Base-by-base conservation (phyloP, 495 filamentous ascomycete genomes). In the Aspergillus bertholletiae region DNA sequence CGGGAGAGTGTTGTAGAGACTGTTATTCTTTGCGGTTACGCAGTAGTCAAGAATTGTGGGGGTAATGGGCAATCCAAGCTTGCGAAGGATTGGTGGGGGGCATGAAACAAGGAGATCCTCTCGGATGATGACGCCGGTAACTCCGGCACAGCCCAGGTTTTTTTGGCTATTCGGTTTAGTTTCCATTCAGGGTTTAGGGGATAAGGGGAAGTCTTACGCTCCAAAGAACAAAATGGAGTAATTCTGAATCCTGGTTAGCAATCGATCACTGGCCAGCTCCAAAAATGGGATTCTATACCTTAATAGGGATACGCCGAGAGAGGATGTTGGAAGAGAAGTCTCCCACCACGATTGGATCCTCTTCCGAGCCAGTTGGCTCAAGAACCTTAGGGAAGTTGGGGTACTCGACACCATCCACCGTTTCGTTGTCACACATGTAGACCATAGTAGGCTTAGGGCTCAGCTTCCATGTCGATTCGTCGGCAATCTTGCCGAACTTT, bases 341-440 rank as follows among this genome's bases (percentile, higher is more conserved):
- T 17, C 86, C 89, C 23, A 90, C 83, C 11, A 94, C 86, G 18
- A 94, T 74, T 5, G 81, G 80, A 49, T 83, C 80, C 44, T 79
- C 73, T 15, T 79, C 81, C 44, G 80, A 75, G 21, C 69, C 67
- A 51, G 71, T 68, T 2, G 76, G 56, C 52, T 82, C 83, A 21
- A 90, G 75, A 27, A 71, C 66, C 48, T 79, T 69, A 13, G 93
- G 92, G 63, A 95, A 91, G 3, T 57, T 64, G 13, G 87, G 90
- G 63, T 92, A 96, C 65, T 97, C 93, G n/a, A 97, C 90, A 46
- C 94, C 93, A 69, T 96, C 92, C 8, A 78, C 75, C 6, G 73
- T 74, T 63, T 97, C 93, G 58, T 97, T 97, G 69, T 94, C 90
- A 71, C 93, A 97, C 63, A 84, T 90, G 72, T 97, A 97, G 6